Evolutionary conservation across 2,329 filamentous ascomycete species (phyloP), one percentile per base, ranked within the genome.

Genomic region (Pestalotiopsis sp.): DNA sequence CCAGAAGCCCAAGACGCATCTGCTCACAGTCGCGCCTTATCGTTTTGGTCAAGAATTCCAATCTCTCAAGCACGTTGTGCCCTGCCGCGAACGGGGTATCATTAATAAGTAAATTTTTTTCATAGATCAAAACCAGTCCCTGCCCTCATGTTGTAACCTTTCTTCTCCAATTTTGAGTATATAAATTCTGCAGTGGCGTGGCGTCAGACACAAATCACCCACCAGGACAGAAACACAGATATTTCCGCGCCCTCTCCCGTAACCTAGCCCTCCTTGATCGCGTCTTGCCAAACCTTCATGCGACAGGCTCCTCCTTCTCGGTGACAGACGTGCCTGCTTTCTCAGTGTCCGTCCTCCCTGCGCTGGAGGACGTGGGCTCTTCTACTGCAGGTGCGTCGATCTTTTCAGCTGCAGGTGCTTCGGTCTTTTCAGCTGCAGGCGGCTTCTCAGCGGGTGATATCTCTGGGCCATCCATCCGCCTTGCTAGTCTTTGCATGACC

Each of bases 401-500:
- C 20, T 52, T 14, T 20, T 14, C 45, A 52, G 4, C 45, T 52
- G 45, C 45, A 27, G 25, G 57, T 17, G 20, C 11, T 11, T 59
- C 23, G 7, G 57, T 12, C 17, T 59, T 59, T 12, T 59, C 57
- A n/a, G 20, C 45, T 20, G 45, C 17, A 1, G n/a, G 20, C 12
- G 57, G 11, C 11, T 27, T 59, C 17, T 59, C 59, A 17, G 7
- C 17, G 3, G 27, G 59, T 17, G 59, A 62, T 17, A 27, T n/a
- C 31, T 62, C 13, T 12, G 27, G 59, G 9, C n/a, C 20, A 31
- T 62, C 31, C 56, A 66, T n/a, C 13, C 64, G 64, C 39, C 36
- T 59, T 4, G 56, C 64, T 14, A 60, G 25, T 56, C n/a, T 59
- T 36, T 66, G 64, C 64, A 66, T 66, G 17, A 66, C 56, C 27